A percentile compares a stretch with the other conserved stretches of the same genome.
These are phyloP conservation scores for Begonia masoniana DNA, from an alignment of 306 rosid genomes.

Conservation along the genomic window DNA sequence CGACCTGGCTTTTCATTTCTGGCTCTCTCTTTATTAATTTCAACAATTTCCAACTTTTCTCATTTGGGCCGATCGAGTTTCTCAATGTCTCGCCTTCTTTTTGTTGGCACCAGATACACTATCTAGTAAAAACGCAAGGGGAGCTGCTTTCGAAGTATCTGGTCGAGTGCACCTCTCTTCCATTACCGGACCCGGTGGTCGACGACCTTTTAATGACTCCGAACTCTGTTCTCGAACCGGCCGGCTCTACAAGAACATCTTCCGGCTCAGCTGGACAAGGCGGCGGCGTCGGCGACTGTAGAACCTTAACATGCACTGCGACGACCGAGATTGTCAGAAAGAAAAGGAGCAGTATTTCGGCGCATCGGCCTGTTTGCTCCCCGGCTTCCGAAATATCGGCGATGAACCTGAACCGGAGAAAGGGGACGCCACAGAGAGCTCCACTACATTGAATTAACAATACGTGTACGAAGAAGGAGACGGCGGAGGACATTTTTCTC, in stretches of 20 bases:
- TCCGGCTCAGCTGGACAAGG: conserved; percentile 56
- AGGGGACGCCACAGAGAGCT: conserved; percentile 77
- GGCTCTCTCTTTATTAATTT: not conserved
- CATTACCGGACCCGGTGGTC: conserved; percentile 40
- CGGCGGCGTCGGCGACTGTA: conserved; percentile 29
- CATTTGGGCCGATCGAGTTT: conserved; percentile 4
- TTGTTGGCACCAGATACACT: conserved; percentile 30
- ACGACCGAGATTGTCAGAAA: conserved; percentile 65
- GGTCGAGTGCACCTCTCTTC: conserved; percentile 53
- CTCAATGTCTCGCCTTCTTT: not conserved
- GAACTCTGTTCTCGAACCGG: conserved; percentile 57
- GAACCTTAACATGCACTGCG: conserved; percentile 50
- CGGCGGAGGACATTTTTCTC: not conserved
- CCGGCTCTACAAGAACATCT: conserved; percentile 52
- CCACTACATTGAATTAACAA: conserved; percentile 50
- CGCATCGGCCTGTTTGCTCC: conserved; percentile 29
- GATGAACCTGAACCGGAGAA: conserved; percentile 55
- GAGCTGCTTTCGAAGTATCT: conserved; percentile 30
- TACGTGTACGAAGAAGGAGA: not conserved
- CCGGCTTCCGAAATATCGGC: conserved; percentile 35
- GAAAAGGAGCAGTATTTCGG: conserved; percentile 33
- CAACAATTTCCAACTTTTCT: not conserved
- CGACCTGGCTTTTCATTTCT: not conserved
- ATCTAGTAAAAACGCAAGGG: conserved; percentile 31
- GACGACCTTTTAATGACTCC: conserved; percentile 60